Evolutionary conservation across 2,329 filamentous ascomycete genomes (phyloP).

Genomic region (Dothideomycetidae sp.): DNA sequence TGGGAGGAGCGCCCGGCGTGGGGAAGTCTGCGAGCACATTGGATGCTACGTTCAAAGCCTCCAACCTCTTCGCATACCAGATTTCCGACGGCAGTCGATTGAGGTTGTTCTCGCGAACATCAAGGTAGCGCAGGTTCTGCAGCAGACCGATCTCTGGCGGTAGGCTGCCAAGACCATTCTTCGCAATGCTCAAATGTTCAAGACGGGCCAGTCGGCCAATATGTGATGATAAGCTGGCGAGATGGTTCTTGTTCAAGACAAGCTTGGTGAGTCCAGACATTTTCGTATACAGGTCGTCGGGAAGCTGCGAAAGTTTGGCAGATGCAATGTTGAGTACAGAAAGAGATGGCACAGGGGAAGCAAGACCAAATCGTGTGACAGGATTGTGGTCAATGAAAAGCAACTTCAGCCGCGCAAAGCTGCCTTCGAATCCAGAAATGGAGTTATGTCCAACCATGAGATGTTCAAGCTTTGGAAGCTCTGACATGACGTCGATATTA

Average conservation of each 20-base stretch:
- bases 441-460: constrained; percentile 84
- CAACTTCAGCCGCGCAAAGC: constrained; percentile 71
- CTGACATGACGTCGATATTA: constrained; percentile 74
- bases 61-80: constrained; percentile 87
- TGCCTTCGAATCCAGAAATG: constrained; percentile 77
- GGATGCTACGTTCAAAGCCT: constrained; percentile 87
- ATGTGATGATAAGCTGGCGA: constrained; percentile 73
- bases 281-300: constrained; percentile 74
- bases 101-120: constrained; percentile 88
- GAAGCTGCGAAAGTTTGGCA: constrained; percentile 76
- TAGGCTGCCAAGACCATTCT: constrained; percentile 73
- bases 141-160: constrained; percentile 82
- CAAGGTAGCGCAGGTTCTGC: constrained; percentile 67
- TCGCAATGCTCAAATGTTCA: constrained; percentile 85
- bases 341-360: constrained; percentile 60
- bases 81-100: constrained; percentile 77
- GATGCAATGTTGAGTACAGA: constrained; percentile 81
- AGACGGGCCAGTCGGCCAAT: constrained; percentile 71
- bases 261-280: constrained; percentile 78
- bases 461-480: constrained; percentile 74
- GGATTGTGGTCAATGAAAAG: constrained; percentile 90
- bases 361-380: constrained; percentile 82
- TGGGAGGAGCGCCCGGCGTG: constrained; percentile 57
- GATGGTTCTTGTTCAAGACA: constrained; percentile 87
- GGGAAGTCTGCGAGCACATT: constrained; percentile 87